Conservation (phyloP, 2,329 filamentous ascomycete species). For the Pseudocercospora crystallina region DNA sequence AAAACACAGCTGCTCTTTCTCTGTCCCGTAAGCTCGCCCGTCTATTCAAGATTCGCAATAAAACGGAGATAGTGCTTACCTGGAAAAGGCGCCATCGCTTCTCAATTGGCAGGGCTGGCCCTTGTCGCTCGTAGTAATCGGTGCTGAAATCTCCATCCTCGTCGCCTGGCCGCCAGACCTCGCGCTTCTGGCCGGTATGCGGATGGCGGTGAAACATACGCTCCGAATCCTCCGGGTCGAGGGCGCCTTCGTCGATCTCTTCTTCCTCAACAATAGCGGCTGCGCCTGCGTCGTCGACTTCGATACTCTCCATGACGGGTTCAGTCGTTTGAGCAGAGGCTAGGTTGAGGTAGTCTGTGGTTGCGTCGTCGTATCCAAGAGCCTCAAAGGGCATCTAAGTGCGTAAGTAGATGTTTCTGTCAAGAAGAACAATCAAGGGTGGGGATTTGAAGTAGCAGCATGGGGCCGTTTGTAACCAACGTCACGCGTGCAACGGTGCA, state of each 20-base stretch:
- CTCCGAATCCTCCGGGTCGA: conserved; percentile 21
- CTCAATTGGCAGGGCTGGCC: conserved; percentile 20
- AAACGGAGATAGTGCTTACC: conserved; percentile 13
- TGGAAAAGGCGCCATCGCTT: conserved; percentile 43
- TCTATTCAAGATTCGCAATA: too few species aligned
- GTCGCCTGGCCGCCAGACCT: conserved; percentile 41
- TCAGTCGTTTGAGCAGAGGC: neutral
- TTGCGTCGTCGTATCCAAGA: neutral
- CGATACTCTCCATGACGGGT: conserved; percentile 1
- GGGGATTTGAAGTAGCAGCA: neutral
- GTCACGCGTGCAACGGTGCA: neutral
- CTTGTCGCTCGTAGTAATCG: conserved; percentile 30
- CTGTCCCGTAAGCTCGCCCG: too few species aligned
- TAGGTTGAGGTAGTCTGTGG: neutral
- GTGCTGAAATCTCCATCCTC: conserved; percentile 36
- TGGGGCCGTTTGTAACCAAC: neutral
- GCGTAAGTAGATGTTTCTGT: neutral
- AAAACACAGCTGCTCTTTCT: too few species aligned
- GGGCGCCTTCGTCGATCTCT: conserved; percentile 2
- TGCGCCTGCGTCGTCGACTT: neutral
- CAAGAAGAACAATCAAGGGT: neutral
- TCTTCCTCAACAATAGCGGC: neutral
- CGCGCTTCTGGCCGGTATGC: conserved; percentile 27
- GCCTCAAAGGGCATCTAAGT: conserved; percentile 1
- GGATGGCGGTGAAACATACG: conserved; percentile 27